These are phyloP conservation scores for Kuraishia molischiana DNA, from an alignment of 805 yeast species.

Conservation along the genomic window DNA sequence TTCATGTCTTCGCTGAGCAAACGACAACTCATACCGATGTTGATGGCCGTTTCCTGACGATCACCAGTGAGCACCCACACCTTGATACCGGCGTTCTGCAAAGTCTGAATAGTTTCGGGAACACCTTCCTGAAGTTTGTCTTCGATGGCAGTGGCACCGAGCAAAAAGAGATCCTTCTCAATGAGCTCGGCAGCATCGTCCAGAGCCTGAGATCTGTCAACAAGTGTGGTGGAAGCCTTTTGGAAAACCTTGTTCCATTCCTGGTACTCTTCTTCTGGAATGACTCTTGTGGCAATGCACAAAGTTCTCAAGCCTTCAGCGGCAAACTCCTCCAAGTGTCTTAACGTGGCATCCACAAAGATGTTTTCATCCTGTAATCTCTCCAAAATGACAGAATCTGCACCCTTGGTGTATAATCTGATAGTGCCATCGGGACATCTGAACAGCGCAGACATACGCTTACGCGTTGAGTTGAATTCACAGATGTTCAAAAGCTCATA, in stretches of 20 bases:
- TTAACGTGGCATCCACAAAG: constrained; percentile 72
- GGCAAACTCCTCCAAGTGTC: constrained; percentile 93
- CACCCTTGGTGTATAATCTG: constrained; percentile 89
- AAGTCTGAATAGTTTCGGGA: constrained; percentile 91
- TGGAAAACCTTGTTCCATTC: constrained; percentile 61
- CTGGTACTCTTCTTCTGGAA: constrained; percentile 69
- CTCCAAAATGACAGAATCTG: constrained; percentile 91
- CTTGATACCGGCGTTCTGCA: constrained; percentile 95
- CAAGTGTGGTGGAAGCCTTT: constrained; percentile 75
- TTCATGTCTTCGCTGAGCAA: constrained; percentile 94
- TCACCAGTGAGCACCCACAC: constrained; percentile 98
- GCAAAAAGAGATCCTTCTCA: constrained; percentile 65
- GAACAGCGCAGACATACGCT: constrained; percentile 93
- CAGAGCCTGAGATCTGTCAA: constrained; percentile 61
- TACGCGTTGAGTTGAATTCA: constrained; percentile 95
- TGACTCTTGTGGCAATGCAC: constrained; percentile 79
- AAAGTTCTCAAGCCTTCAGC: constrained; percentile 91
- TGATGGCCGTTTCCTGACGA: constrained; percentile 96
- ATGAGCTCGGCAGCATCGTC: constrained; percentile 87
- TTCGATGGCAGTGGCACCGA: constrained; percentile 98
- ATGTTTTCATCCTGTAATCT: constrained; percentile 64
- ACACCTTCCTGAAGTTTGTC: constrained; percentile 97
- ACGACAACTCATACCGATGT: constrained; percentile 97
- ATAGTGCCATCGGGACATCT: constrained; percentile 91
- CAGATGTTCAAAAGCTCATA: constrained; percentile 84